Percentiles rank a stretch among this genome's conserved stretches.
These are phyloP conservation scores for Avena atlantica DNA, from an alignment of 176 grass and related monocot genomes.

Conservation along the genomic window DNA sequence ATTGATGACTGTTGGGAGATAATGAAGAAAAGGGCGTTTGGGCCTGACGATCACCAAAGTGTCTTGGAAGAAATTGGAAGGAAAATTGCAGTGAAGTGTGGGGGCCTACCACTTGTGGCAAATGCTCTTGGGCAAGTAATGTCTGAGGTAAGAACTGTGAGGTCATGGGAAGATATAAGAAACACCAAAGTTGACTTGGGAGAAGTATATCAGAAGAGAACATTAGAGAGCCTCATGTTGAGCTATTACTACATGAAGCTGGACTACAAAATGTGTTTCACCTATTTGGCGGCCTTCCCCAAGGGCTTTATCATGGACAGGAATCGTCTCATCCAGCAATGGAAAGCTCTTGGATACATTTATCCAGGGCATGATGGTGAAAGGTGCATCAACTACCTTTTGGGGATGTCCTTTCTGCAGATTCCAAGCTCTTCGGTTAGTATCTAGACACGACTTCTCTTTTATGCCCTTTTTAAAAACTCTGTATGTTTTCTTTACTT, in stretches of 20 bases:
- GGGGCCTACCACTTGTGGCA: constrained; percentile 46
- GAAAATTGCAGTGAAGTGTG: constrained; percentile 41
- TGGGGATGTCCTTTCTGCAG: neutral
- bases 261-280: constrained; percentile 59
- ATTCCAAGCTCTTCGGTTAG: no score
- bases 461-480: no score
- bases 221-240: constrained; percentile 44
- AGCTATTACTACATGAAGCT: constrained; percentile 23
- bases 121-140: constrained; percentile 7
- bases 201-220: neutral
- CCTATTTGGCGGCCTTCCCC: constrained; percentile 55
- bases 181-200: neutral
- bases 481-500: no score
- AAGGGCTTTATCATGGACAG: constrained; percentile 45
- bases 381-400: constrained; percentile 23
- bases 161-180: neutral
- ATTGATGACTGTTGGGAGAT: no score
- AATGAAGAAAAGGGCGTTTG: no score
- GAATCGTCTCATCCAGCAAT: constrained; percentile 53
- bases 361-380: neutral
- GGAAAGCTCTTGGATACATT: constrained; percentile 58
- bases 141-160: constrained; percentile 2
- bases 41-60: no score
- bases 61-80: constrained; percentile 19
- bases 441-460: no score